phyloP scores from a whole-genome alignment of 371 early-diverging fungal genomes.

The Mycotypha africana region DNA sequence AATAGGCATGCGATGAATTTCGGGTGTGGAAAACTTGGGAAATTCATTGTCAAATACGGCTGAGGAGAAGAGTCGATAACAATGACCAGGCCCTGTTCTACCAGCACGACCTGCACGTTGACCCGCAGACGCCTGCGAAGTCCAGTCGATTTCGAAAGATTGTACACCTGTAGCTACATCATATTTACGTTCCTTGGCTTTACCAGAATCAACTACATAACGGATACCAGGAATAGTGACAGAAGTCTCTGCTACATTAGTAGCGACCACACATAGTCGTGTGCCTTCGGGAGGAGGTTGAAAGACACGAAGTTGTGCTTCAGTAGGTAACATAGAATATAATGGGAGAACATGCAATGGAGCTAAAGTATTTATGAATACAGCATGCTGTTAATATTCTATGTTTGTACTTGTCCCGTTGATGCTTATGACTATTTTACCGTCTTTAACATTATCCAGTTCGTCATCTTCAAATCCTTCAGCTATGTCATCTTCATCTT shows the following conservation, averaged over 20 bases:
- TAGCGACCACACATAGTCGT: constrained; percentile 95
- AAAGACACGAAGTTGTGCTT: constrained; percentile 88
- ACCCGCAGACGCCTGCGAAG: constrained; percentile 92
- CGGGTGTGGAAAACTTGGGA: constrained; percentile 81
- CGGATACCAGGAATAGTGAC: constrained; percentile 96
- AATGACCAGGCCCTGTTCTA: constrained; percentile 94
- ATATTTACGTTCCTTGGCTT: constrained; percentile 87
- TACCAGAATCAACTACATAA: constrained; percentile 98
- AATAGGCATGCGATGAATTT: constrained; percentile 93
- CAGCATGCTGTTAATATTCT: no score
- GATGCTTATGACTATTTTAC: no score
- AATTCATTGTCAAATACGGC: constrained; percentile 93
- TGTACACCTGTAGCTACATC: constrained; percentile 81
- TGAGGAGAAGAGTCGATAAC: constrained; percentile 95
- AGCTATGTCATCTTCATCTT: constrained; percentile 28
- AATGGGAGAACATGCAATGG: constrained; percentile 87
- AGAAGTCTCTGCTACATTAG: constrained; percentile 99
- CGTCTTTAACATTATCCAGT: constrained; percentile 30
- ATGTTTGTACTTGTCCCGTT: constrained; percentile 11
- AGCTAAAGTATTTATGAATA: no score
- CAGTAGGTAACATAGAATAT: constrained; percentile 87
- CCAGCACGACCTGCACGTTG: constrained; percentile 99
- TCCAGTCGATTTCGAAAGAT: constrained; percentile 87
- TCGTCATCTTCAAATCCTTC: constrained; percentile 46
- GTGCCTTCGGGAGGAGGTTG: constrained; percentile 81